Conservation (phyloP, 129 eudicot genomes). For the Erigeron canadensis region DNA sequence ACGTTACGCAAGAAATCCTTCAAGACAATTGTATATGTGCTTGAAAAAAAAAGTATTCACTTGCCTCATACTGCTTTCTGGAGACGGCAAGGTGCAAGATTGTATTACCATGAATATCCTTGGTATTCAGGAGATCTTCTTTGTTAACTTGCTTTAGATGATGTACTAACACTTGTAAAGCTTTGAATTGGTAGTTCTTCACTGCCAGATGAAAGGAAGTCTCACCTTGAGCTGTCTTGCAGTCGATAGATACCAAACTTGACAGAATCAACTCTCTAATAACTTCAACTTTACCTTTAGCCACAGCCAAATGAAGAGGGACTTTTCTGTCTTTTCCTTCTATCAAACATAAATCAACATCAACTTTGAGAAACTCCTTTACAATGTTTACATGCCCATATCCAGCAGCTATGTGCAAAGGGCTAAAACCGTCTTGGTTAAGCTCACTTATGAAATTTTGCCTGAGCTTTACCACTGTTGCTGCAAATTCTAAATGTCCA, state of each 20-base stretch:
- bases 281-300: slow-evolving; percentile 45
- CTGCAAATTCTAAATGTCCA: slow-evolving; percentile 42
- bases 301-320: slow-evolving; percentile 51
- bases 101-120: slow-evolving; percentile 40
- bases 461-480: slow-evolving; percentile 26
- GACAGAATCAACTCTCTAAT: slow-evolving; percentile 29
- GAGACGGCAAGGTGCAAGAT: slow-evolving; percentile 43
- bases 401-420: slow-evolving; percentile 57
- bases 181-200: slow-evolving; percentile 38
- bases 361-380: slow-evolving; percentile 47
- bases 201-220: slow-evolving; percentile 49
- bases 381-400: slow-evolving; percentile 52
- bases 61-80: slow-evolving; percentile 43
- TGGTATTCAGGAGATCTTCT: slow-evolving; percentile 31
- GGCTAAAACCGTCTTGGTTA: slow-evolving; percentile 48
- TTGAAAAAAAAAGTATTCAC: too few species aligned
- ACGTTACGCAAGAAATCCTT: neutral
- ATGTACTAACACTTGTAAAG: slow-evolving; percentile 27
- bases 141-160: slow-evolving; percentile 28
- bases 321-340: slow-evolving; percentile 43
- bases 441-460: slow-evolving; percentile 28
- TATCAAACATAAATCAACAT: slow-evolving; percentile 32
- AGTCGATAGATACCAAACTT: slow-evolving; percentile 27
- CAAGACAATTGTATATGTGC: too few species aligned
- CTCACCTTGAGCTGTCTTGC: slow-evolving; percentile 39